Percentiles rank a stretch among this genome's conserved stretches.
Conservation (phyloP, 352 stramenopile genomes). For the Phytophthora agathidicida region DNA sequence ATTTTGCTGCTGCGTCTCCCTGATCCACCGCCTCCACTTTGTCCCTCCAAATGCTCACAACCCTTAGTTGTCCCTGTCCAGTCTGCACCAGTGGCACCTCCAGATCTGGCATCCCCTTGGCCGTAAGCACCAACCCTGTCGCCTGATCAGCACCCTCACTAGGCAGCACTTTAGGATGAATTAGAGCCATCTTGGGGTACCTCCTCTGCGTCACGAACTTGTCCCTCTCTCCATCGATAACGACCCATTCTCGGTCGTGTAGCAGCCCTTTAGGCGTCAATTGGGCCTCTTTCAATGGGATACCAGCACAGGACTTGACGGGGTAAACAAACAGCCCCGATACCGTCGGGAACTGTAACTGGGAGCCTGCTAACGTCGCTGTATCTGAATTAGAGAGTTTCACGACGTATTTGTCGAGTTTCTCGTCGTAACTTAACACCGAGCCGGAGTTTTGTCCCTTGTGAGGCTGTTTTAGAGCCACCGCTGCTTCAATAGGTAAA, state of each 20-base stretch:
- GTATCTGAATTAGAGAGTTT: conserved; percentile 9
- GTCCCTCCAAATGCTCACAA: conserved; percentile 70
- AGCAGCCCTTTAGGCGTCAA: conserved; percentile 64
- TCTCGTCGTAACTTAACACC: conserved; percentile 34
- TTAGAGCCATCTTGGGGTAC: conserved; percentile 67
- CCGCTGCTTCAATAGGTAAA: conserved; percentile 29
- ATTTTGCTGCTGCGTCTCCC: conserved; percentile 59
- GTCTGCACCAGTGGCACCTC: conserved; percentile 57
- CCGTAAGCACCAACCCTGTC: conserved; percentile 62
- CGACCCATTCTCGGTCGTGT: conserved; percentile 82
- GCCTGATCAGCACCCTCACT: conserved; percentile 27
- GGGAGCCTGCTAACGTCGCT: conserved; percentile 16
- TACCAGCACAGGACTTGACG: conserved; percentile 82
- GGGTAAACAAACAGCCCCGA: conserved; percentile 76
- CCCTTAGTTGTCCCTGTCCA: conserved; percentile 31
- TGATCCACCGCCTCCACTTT: conserved; percentile 64
- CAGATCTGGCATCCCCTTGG: conserved; percentile 63
- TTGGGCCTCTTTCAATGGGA: conserved; percentile 48
- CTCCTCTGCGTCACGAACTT: conserved; percentile 80
- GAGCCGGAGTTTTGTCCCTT: conserved; percentile 9
- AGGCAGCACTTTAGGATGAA: conserved; percentile 63
- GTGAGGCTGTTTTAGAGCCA: conserved; percentile 14
- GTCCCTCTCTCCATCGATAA: conserved; percentile 61
- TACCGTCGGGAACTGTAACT: conserved; percentile 44
- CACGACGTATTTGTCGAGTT: conserved; percentile 42